Evolutionary conservation across 768 basidiomycete species (phyloP).

Genomic region (Kwoniella dejecticola): DNA sequence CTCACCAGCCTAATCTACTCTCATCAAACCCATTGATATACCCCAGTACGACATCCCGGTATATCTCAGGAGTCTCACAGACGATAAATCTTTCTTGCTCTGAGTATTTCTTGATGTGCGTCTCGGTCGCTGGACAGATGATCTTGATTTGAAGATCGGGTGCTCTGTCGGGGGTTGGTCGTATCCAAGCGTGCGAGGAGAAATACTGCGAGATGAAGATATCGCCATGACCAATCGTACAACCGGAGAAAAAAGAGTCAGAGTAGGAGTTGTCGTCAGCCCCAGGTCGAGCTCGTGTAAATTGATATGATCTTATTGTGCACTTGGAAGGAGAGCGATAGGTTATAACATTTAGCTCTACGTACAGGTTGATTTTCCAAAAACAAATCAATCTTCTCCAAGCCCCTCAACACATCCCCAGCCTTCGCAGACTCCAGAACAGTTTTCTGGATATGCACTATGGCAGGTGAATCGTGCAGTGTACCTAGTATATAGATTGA

Average conservation of each 20-base stretch:
- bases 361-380: slow-evolving; percentile 74
- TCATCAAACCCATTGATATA: slow-evolving; percentile 76
- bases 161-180: slow-evolving; percentile 38
- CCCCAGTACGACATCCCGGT: slow-evolving; percentile 69
- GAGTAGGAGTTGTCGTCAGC: too few relatives aligned
- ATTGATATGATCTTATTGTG: too few relatives aligned
- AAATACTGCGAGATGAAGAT: slow-evolving; percentile 64
- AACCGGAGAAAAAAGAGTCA: too few relatives aligned
- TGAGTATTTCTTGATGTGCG: slow-evolving; percentile 87
- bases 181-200: slow-evolving; percentile 76
- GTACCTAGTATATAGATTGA: slow-evolving; percentile 18
- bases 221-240: too few relatives aligned
- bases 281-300: too few relatives aligned
- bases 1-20: slow-evolving; percentile 77
- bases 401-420: slow-evolving; percentile 19
- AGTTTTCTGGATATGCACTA: slow-evolving; percentile 41
- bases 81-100: slow-evolving; percentile 72
- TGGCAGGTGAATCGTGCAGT: slow-evolving; percentile 8
- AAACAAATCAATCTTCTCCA: slow-evolving; percentile 68
- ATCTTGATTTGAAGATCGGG: slow-evolving; percentile 81
- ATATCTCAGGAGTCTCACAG: slow-evolving; percentile 78
- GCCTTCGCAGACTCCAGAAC: slow-evolving; percentile 36
- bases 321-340: too few relatives aligned
- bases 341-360: neutral
- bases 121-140: slow-evolving; percentile 84